Evolutionary conservation across 73 alveolate species (phyloP), one percentile per base, ranked within the genome.

Genomic region (Paramecium caudatum): DNA sequence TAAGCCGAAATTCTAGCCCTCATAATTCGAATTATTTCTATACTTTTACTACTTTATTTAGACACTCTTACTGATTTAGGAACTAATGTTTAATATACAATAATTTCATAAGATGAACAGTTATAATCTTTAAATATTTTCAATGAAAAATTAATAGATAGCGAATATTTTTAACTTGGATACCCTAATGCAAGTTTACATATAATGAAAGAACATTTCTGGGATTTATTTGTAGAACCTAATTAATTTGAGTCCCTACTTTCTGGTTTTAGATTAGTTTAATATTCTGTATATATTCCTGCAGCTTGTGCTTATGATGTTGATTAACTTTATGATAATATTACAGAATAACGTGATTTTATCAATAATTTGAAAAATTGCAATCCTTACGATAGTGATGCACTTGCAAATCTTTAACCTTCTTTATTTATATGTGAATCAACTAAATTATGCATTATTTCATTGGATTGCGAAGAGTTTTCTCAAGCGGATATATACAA

Each of bases 331-430:
- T 37, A 55, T 12, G 12, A 17, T 23, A 43, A 55, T 55, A 4
- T 9, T 55, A 8, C 3, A 55, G 80, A 55, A 55, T 5, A 55
- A 55, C 30, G 30, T 27, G 30, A 55, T n/a, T 68, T 68, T 68
- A 34, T 68, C 0, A n/a, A 68, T 68, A 68, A 43, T 68, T 68
- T 68, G 15, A 37, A 43, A n/a, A 68, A 68, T 13, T 68, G 84
- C 50, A 68, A 68, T 37, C 84, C 84, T 10, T 16, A 34, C 8
- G 15, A 68, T 68, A 37, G 84, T 34, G 84, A 34, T 34, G 61
- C 32, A 7, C 47, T 68, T 68, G 9, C 84, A 1, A 10, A 4
- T 0, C 19, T 32, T 32, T 68, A 55, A 21, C 80, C 84, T 0
- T 68, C 7, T 13, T 33, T 7, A 34, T 68, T 68, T 32, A 4